phyloP scores from a whole-genome alignment of 176 grass and related monocot species.

The Ananas comosus region DNA sequence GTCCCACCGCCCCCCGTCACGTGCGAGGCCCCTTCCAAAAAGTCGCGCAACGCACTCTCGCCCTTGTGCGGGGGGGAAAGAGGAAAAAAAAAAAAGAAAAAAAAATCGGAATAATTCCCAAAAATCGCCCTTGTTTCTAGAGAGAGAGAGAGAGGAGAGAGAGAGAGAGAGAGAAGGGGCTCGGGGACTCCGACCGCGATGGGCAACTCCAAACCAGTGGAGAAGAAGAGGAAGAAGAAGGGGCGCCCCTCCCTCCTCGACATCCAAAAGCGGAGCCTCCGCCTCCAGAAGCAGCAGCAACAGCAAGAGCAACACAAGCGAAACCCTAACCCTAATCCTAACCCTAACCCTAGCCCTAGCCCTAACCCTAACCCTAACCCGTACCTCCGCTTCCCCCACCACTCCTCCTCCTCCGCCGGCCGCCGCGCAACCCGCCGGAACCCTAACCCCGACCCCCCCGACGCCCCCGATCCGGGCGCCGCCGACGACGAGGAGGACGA shows the following conservation, averaged over 20 bases:
- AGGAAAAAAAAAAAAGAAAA: neutral
- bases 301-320: neutral
- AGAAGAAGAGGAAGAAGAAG: slow-evolving; percentile 40
- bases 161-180: neutral
- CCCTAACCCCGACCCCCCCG: slow-evolving; percentile 3
- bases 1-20: too few relatives aligned
- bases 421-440: slow-evolving; percentile 15
- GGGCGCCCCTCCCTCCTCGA: slow-evolving; percentile 40
- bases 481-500: slow-evolving; percentile 1
- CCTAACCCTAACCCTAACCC: slow-evolving; percentile 16
- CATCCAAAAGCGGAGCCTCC: slow-evolving; percentile 37
- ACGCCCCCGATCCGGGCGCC: neutral
- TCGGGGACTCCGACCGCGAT: slow-evolving; percentile 19
- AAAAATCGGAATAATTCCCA: neutral
- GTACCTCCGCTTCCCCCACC: slow-evolving; percentile 12
- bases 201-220: slow-evolving; percentile 24
- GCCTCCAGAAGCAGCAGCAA: slow-evolving; percentile 23
- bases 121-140: slow-evolving; percentile 26
- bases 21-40: too few relatives aligned
- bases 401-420: neutral
- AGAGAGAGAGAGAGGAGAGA: slow-evolving; percentile 6
- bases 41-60: too few relatives aligned
- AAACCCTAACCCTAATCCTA: slow-evolving; percentile 23
- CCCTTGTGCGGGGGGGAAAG: too few relatives aligned
- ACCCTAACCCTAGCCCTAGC: slow-evolving; percentile 23